Evolutionary conservation across 2,329 filamentous ascomycete species (phyloP).

Genomic region (Apiospora koreana): DNA sequence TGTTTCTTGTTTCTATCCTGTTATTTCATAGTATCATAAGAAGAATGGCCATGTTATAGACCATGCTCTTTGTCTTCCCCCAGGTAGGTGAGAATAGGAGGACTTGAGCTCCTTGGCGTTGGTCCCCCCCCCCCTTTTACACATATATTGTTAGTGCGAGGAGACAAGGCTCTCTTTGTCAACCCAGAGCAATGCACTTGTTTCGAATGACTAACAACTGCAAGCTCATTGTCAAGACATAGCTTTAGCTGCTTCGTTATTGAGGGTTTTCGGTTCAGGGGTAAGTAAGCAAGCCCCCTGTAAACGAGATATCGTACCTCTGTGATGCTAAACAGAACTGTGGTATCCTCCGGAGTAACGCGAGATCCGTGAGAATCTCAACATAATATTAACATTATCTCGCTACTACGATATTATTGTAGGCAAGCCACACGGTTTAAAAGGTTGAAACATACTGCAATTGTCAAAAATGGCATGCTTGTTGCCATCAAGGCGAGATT

Average conservation of each 20-base stretch:
- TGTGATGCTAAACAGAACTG: too few relatives aligned
- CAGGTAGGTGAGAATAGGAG: background rate
- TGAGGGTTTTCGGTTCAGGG: background rate
- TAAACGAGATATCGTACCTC: background rate
- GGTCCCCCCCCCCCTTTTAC: too few relatives aligned
- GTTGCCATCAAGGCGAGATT: too few relatives aligned
- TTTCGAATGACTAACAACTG: background rate
- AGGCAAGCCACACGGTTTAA: too few relatives aligned
- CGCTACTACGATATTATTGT: background rate
- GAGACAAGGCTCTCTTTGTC: background rate
- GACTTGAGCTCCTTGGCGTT: background rate
- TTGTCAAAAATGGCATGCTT: too few relatives aligned
- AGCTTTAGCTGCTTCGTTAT: background rate
- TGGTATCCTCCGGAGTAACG: background rate
- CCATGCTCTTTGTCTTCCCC: background rate
- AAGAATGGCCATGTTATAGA: background rate
- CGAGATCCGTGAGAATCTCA: background rate
- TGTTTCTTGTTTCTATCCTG: background rate
- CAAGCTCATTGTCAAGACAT: background rate
- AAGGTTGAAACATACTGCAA: too few relatives aligned
- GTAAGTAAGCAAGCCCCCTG: too few relatives aligned
- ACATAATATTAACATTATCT: background rate
- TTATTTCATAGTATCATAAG: background rate
- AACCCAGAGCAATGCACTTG: background rate
- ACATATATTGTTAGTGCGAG: too few relatives aligned